phyloP scores from a whole-genome alignment of 2,329 filamentous ascomycete species.

The Colletotrichum sojae region DNA sequence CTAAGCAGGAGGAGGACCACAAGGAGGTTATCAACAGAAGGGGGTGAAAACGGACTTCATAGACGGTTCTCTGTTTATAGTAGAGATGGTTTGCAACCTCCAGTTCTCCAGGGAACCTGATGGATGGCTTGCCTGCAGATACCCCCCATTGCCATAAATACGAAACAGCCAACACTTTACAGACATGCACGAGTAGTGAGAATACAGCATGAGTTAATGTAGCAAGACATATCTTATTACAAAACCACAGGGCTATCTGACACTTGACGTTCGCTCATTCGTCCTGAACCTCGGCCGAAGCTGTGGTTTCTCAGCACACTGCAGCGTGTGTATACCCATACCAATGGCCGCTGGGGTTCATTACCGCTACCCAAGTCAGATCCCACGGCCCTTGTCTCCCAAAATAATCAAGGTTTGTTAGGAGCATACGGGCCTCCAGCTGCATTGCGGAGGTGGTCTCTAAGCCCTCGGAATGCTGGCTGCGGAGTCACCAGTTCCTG shows the following conservation, averaged over 20 bases:
- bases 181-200: not conserved
- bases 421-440: conserved; percentile 18
- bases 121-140: conserved; percentile 24
- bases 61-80: conserved; percentile 13
- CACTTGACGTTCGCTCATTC: conserved; percentile 18
- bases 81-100: conserved; percentile 9
- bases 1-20: not conserved
- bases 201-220: not conserved
- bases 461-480: conserved; percentile 43
- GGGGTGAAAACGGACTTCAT: conserved; percentile 9
- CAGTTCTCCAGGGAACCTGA: conserved; percentile 4
- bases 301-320: not conserved
- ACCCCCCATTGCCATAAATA: conserved; percentile 26
- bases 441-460: conserved; percentile 36
- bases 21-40: not conserved
- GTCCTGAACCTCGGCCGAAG: conserved; percentile 1
- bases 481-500: conserved; percentile 51
- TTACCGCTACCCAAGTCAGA: not conserved
- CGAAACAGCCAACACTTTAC: not conserved
- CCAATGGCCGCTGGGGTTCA: not conserved
- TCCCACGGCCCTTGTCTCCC: no score
- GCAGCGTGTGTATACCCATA: not conserved
- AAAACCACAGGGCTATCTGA: conserved; percentile 27
- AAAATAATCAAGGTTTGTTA: not conserved
- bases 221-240: conserved; percentile 10